Evolutionary conservation across 345 rosid species (phyloP).

Genomic region (Excoecaria agallocha): DNA sequence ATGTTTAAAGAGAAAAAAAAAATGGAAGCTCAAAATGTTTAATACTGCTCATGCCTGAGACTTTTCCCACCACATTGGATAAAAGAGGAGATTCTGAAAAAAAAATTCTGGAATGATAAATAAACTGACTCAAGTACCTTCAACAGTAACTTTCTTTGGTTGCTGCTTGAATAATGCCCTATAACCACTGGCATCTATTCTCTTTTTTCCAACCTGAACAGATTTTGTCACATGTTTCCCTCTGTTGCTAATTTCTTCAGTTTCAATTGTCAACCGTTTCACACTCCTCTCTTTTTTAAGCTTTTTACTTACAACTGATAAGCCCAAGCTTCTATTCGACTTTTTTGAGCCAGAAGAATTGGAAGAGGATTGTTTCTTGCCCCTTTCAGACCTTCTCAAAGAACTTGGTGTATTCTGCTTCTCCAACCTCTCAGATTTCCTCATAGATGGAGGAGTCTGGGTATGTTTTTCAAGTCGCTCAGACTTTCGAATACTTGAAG

Average conservation of each 20-base stretch:
- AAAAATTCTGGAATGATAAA: neutral
- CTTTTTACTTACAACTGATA: conserved; percentile 30
- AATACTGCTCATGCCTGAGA: neutral
- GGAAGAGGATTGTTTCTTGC: conserved; percentile 40
- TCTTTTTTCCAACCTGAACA: conserved; percentile 15
- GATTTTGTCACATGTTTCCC: conserved; percentile 15
- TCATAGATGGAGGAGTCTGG: conserved; percentile 35
- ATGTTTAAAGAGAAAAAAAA: neutral
- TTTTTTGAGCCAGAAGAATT: conserved; percentile 32
- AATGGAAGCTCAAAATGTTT: conserved; percentile 6
- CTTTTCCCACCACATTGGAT: neutral
- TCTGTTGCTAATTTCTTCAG: conserved; percentile 28
- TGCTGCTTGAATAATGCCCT: conserved; percentile 37
- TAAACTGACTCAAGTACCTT: neutral
- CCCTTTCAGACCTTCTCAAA: conserved; percentile 55
- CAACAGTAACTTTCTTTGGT: conserved; percentile 26
- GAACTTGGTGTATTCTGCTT: conserved; percentile 37
- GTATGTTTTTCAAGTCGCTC: conserved; percentile 50
- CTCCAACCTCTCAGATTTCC: conserved; percentile 39
- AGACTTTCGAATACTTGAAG: conserved; percentile 44
- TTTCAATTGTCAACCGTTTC: conserved; percentile 34
- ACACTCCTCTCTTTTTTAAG: conserved; percentile 33
- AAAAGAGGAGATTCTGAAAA: neutral
- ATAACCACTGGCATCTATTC: conserved; percentile 42
- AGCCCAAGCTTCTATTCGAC: conserved; percentile 28